Evolutionary conservation across 1,284 basidiomycete species (phyloP).

Genomic region (Gymnopus androsaceus): DNA sequence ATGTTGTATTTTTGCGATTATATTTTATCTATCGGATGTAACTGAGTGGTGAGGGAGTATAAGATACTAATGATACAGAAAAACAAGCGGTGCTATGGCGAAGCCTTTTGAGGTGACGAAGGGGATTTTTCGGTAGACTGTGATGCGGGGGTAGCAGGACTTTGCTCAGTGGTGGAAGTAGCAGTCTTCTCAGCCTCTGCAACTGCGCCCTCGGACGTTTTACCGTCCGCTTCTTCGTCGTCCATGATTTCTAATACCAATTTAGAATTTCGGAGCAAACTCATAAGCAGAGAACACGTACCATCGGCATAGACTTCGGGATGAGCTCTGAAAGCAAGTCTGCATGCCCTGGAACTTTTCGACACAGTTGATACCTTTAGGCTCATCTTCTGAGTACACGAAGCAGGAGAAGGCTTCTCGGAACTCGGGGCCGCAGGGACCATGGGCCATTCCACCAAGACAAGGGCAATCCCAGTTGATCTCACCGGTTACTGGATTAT

Average conservation of each 20-base stretch:
- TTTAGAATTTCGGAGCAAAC: conserved; percentile 6
- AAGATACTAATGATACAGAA: not conserved
- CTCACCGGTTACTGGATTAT: conserved; percentile 94
- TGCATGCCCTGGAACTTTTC: conserved; percentile 99
- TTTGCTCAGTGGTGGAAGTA: not conserved
- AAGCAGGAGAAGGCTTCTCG: conserved; percentile 98
- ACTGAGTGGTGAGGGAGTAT: conserved; percentile 10
- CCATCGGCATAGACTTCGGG: conserved; percentile 95
- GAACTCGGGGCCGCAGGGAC: conserved; percentile 94
- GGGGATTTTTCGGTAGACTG: not conserved
- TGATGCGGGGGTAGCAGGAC: not conserved
- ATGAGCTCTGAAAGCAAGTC: conserved; percentile 93
- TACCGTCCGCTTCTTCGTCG: conserved; percentile 51
- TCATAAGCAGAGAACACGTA: conserved; percentile 38
- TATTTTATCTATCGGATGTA: conserved; percentile 1
- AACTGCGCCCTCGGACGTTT: conserved; percentile 22
- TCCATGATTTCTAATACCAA: conserved; percentile 55
- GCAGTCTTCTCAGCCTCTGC: not conserved
- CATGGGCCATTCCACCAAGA: conserved; percentile 97
- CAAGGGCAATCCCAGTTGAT: conserved; percentile 99
- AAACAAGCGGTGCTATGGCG: not conserved
- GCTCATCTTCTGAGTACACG: conserved; percentile 91
- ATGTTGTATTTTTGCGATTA: not conserved
- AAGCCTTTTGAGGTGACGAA: not conserved
- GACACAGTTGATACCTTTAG: conserved; percentile 97